phyloP scores from a whole-genome alignment of 495 filamentous ascomycete species.

The Penicillium cataractarum region DNA sequence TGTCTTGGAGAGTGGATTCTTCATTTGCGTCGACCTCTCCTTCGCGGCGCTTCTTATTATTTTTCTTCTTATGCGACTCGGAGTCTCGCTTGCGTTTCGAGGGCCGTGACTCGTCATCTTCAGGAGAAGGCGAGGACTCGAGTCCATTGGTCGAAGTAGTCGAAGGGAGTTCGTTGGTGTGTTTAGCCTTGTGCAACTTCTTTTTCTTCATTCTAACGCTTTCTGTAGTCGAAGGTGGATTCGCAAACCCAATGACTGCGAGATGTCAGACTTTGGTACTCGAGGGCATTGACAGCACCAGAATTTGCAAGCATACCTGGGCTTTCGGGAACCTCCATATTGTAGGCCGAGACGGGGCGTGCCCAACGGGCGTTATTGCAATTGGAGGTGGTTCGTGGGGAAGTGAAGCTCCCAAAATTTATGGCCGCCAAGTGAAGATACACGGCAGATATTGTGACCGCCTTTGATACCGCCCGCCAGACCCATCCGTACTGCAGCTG shows the following conservation, averaged over 20 bases:
- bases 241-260: constrained; percentile 1
- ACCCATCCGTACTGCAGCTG: neutral
- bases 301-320: constrained; percentile 1
- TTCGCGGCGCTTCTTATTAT: constrained; percentile 21
- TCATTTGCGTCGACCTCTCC: neutral
- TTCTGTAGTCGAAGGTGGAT: neutral
- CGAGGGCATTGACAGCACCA: too few relatives aligned
- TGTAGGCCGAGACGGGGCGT: neutral
- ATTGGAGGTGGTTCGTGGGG: neutral
- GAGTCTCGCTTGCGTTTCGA: constrained; percentile 30
- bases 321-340: constrained; percentile 9
- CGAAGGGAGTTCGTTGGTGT: neutral
- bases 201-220: constrained; percentile 18
- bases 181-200: constrained; percentile 11
- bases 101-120: constrained; percentile 7
- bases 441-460: constrained; percentile 15
- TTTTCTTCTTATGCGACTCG: constrained; percentile 20
- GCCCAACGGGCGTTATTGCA: neutral
- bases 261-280: neutral
- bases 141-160: neutral
- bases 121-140: constrained; percentile 2
- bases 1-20: neutral
- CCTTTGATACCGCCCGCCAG: constrained; percentile 12
- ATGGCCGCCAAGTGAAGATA: neutral
- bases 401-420: constrained; percentile 18